Evolutionary conservation across 148 eudicot species (phyloP).

Genomic region (Persicaria maculosa): DNA sequence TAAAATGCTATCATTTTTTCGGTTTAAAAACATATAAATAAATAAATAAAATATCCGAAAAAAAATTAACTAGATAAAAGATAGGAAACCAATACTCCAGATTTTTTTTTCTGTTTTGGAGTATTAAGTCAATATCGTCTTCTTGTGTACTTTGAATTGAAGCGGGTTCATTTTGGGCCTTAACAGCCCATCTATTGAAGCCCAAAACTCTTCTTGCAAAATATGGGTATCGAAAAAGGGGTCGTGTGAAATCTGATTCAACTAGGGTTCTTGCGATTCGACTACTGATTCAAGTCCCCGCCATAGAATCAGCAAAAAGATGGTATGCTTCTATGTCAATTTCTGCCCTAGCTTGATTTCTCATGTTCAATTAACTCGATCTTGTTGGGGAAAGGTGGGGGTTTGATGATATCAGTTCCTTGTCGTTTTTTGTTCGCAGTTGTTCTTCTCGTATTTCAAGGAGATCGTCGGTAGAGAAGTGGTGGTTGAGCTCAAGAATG

Average conservation of each 20-base stretch:
- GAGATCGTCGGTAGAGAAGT: constrained; percentile 92
- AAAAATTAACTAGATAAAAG: too few relatives aligned
- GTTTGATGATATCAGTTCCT: not conserved
- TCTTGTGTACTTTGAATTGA: too few relatives aligned
- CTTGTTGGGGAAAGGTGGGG: not conserved
- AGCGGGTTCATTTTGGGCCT: too few relatives aligned
- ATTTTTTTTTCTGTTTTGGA: too few relatives aligned
- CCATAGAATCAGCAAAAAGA: not conserved
- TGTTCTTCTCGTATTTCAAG: constrained; percentile 96
- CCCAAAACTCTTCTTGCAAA: too few relatives aligned
- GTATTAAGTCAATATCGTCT: too few relatives aligned
- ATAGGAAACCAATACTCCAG: too few relatives aligned
- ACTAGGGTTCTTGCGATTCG: constrained; percentile 8
- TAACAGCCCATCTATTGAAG: too few relatives aligned
- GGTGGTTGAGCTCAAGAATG: constrained; percentile 92
- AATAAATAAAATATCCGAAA: too few relatives aligned
- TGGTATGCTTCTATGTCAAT: not conserved
- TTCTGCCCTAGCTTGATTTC: not conserved
- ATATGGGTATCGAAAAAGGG: too few relatives aligned
- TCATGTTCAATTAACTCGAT: not conserved
- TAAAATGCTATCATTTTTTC: too few relatives aligned
- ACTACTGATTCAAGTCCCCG: not conserved
- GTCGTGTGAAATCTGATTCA: not conserved
- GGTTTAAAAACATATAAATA: too few relatives aligned
- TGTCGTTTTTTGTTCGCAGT: constrained; percentile 37